Evolutionary conservation across 805 yeast species (phyloP).

Genomic region (Candida broadrunensis): DNA sequence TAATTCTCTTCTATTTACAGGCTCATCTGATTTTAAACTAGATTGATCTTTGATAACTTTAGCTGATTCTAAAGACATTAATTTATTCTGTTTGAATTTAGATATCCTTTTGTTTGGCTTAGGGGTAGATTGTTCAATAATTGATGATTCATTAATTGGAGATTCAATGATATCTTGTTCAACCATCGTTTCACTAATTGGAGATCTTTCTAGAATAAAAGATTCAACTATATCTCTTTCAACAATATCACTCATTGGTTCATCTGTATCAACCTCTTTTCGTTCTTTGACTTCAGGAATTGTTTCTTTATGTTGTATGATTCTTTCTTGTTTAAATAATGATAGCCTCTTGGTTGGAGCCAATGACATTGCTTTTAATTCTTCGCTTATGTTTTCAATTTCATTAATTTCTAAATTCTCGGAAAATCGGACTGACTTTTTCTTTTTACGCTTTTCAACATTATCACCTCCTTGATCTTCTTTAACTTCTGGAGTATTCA

Average conservation of each 20-base stretch:
- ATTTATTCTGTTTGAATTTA: conserved; percentile 14
- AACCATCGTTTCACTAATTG: background rate
- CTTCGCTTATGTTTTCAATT: conserved; percentile 54
- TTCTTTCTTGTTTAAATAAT: conserved; percentile 12
- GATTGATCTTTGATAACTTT: background rate
- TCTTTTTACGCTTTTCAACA: conserved; percentile 5
- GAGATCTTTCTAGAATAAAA: background rate
- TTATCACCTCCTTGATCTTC: background rate
- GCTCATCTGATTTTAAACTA: conserved; percentile 2
- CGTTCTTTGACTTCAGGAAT: conserved; percentile 10
- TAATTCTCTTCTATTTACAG: conserved; percentile 9
- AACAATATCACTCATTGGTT: background rate
- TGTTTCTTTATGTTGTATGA: conserved; percentile 13
- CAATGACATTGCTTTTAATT: conserved; percentile 27
- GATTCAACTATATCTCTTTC: background rate
- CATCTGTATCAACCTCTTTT: conserved; percentile 8
- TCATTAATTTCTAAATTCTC: conserved; percentile 54
- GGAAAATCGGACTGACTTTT: conserved; percentile 55
- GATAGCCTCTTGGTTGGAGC: conserved; percentile 1
- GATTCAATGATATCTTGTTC: background rate
- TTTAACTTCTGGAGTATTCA: conserved; percentile 1
- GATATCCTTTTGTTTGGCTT: conserved; percentile 7
- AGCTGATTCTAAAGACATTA: background rate
- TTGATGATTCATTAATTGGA: too few relatives aligned
- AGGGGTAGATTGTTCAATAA: background rate